Evolutionary conservation across 306 rosid genomes (phyloP), one percentile per base, ranked within the genome.

Genomic region (Trifolium fragiferum): DNA sequence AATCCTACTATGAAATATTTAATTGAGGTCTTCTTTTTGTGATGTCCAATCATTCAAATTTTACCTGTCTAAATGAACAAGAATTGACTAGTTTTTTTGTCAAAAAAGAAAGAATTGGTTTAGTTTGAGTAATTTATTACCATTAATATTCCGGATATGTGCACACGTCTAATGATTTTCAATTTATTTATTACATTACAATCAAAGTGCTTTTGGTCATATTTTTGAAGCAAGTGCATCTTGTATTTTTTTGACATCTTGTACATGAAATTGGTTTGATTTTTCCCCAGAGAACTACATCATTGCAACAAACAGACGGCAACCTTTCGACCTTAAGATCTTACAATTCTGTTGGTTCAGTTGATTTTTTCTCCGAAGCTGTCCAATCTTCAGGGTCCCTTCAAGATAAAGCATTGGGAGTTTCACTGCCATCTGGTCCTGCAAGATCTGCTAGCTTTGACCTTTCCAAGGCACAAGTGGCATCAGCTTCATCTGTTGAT

Each of bases 221-320:
- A 27, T 77, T 68, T 70, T 25, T 58, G 32, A 15, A 14, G 50
- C 77, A 65, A 66, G 61, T 23, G 73, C 74, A 49, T 71, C 16
- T 23, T 40, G 58, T 51, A 23, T 46, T 80, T 50, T 61, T 72
- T 59, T 25, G 19, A 70, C 44, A 53, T 67, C 51, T 55, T 60
- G 27, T 59, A 77, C 40, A 71, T 77, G 49, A 72, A 41, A 51
- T 80, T 15, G 21, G n/a, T 77, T 84, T 68, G 46, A 62, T 65
- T 73, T 77, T 72, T 35, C 73, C 75, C 55, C 74, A 89, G 97
- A 89, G 92, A 79, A 85, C 85, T 53, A 63, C 79, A 76, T 88
- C 93, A 63, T 78, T 81, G 44, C 87, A 88, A 50, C 83, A 90
- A 11, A 59, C 68, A 23, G 89, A 88, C 66, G 62, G 85, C 83